phyloP scores from a whole-genome alignment of 2,329 filamentous ascomycete genomes.

The Paramyrothecium roridum region DNA sequence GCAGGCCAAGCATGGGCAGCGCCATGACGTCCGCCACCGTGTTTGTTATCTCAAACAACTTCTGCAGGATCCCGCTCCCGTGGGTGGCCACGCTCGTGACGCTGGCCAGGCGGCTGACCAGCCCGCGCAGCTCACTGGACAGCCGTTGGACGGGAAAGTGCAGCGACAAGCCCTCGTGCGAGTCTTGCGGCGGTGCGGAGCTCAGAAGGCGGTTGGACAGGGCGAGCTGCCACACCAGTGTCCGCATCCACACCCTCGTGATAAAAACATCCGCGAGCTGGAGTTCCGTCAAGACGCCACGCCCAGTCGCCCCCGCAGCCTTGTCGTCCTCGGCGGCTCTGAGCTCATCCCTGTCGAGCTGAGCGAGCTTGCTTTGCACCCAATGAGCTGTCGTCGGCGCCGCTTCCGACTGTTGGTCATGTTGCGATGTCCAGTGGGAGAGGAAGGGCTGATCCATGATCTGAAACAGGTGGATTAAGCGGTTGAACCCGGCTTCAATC shows the following conservation, averaged over 20 bases:
- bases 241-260: slow-evolving; percentile 37
- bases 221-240: slow-evolving; percentile 37
- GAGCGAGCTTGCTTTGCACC: slow-evolving; percentile 36
- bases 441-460: slow-evolving; percentile 36
- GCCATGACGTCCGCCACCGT: slow-evolving; percentile 51
- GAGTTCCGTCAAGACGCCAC: slow-evolving; percentile 29
- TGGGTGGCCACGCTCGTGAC: slow-evolving; percentile 48
- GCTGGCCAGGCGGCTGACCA: slow-evolving; percentile 30
- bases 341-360: slow-evolving; percentile 34
- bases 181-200: slow-evolving; percentile 24
- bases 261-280: slow-evolving; percentile 37
- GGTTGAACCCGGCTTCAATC: slow-evolving; percentile 33
- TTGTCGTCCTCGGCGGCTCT: slow-evolving; percentile 23
- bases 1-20: slow-evolving; percentile 45
- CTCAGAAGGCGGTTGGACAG: slow-evolving; percentile 34
- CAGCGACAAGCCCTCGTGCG: slow-evolving; percentile 33
- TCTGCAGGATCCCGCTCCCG: slow-evolving; percentile 54
- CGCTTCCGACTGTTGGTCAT: slow-evolving; percentile 15
- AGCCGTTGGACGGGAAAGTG: slow-evolving; percentile 36
- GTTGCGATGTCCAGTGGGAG: slow-evolving; percentile 30
- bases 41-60: slow-evolving; percentile 58
- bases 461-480: slow-evolving; percentile 32
- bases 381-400: slow-evolving; percentile 27
- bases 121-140: slow-evolving; percentile 32
- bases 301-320: slow-evolving; percentile 18